Percentiles rank a stretch among this genome's conserved stretches.
Conservation (phyloP, 805 yeast genomes). For the Starmerella stigmatis region DNA sequence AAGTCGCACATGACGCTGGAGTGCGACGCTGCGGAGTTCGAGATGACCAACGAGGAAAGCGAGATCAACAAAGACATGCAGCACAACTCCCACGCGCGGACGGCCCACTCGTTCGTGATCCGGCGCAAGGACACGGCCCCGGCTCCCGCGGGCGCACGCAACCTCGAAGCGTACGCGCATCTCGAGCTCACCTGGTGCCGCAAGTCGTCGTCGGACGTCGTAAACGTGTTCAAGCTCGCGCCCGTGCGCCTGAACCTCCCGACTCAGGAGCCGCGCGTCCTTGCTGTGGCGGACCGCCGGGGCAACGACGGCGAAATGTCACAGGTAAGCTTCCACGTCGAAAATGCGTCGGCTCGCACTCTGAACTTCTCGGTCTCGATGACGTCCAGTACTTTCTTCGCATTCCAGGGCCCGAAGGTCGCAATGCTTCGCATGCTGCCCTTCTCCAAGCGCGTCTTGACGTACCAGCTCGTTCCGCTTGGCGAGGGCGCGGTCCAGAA, state of each 20-base stretch:
- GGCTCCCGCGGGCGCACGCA: constrained; percentile 6
- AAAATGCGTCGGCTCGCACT: constrained; percentile 63
- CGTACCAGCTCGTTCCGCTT: constrained; percentile 27
- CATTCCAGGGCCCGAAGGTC: constrained; percentile 32
- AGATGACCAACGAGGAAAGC: not conserved
- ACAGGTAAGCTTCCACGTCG: constrained; percentile 40
- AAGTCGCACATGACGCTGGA: constrained; percentile 5
- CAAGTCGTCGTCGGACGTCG: constrained; percentile 12
- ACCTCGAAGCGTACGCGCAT: constrained; percentile 26
- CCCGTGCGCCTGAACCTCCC: constrained; percentile 23
- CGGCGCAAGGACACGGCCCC: not conserved
- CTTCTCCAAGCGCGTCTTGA: constrained; percentile 37
- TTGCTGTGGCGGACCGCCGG: constrained; percentile 21
- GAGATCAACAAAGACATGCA: constrained; percentile 4
- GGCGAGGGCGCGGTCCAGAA: constrained; percentile 23
- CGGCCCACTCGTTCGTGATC: constrained; percentile 11
- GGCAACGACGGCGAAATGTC: constrained; percentile 29
- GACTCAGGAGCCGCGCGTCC: constrained; percentile 25
- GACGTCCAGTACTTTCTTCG: constrained; percentile 34
- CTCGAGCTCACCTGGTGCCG: constrained; percentile 30
- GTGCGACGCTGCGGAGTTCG: constrained; percentile 9
- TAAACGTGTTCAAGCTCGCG: constrained; percentile 19
- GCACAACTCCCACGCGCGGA: constrained; percentile 11
- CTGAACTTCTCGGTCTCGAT: constrained; percentile 50
- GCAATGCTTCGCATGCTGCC: constrained; percentile 46